Evolutionary conservation across 106 monocot genomes (phyloP).

Genomic region (Allium cepa): DNA sequence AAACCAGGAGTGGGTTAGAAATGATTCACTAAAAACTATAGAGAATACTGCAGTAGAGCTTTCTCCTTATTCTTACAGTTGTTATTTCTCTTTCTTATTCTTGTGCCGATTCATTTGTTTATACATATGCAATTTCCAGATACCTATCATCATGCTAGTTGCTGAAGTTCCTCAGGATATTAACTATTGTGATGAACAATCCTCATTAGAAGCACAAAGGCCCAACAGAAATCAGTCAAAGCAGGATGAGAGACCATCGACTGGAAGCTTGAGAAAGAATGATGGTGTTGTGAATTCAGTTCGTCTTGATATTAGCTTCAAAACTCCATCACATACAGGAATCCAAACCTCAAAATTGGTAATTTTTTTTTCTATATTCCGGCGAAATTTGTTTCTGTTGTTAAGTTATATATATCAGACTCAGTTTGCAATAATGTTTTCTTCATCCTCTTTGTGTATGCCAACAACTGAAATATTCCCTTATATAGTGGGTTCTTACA

Average conservation of each 20-base stretch:
- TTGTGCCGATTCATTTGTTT: background rate
- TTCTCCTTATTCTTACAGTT: slow-evolving; percentile 2
- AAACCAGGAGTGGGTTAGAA: slow-evolving; percentile 99
- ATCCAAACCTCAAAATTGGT: slow-evolving; percentile 93
- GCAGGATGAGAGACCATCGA: slow-evolving; percentile 14
- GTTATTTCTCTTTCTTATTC: slow-evolving; percentile 2
- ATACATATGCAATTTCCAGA: slow-evolving; percentile 36
- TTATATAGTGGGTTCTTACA: background rate
- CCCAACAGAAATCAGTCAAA: slow-evolving; percentile 12
- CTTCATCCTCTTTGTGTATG: background rate
- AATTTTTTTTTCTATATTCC: slow-evolving; percentile 6
- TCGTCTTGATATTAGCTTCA: slow-evolving; percentile 96
- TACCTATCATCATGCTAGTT: slow-evolving; percentile 95
- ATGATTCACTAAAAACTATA: slow-evolving; percentile 93
- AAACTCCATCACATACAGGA: slow-evolving; percentile 93
- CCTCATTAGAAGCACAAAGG: slow-evolving; percentile 24
- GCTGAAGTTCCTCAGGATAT: slow-evolving; percentile 78
- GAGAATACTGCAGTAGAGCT: slow-evolving; percentile 89
- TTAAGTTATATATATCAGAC: background rate
- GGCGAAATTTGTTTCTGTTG: background rate
- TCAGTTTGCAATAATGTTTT: too few relatives aligned
- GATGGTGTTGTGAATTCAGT: slow-evolving; percentile 37
- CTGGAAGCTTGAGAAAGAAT: slow-evolving; percentile 15
- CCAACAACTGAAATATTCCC: background rate
- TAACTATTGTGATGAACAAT: slow-evolving; percentile 31